phyloP scores from a whole-genome alignment of 2,329 filamentous ascomycete species.

The Aspergillus sp. region DNA sequence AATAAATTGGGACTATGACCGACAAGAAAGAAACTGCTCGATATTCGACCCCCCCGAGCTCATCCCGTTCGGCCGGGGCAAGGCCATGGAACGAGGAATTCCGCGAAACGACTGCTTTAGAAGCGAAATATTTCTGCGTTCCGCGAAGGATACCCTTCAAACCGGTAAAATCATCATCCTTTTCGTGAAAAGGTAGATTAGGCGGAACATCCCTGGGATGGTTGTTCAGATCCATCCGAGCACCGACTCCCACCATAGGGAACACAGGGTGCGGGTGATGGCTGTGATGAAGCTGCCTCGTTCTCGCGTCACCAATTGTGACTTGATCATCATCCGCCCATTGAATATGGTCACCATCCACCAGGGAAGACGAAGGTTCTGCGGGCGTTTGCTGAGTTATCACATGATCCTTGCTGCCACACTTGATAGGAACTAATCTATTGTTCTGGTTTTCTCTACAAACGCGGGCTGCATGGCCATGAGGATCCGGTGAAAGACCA shows the following conservation, averaged over 20 bases:
- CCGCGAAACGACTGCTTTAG: conserved; percentile 30
- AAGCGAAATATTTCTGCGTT: conserved; percentile 24
- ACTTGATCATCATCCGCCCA: conserved; percentile 27
- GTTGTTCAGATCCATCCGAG: conserved; percentile 26
- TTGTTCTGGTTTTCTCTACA: neutral
- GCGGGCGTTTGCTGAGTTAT: conserved; percentile 1
- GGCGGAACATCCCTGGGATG: conserved; percentile 23
- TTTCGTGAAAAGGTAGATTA: conserved; percentile 10
- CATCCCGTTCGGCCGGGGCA: conserved; percentile 35
- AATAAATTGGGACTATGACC: conserved; percentile 38
- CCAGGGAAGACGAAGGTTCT: neutral
- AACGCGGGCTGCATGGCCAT: neutral
- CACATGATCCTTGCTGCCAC: conserved; percentile 2
- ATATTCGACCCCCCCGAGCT: conserved; percentile 38
- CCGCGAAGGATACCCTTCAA: conserved; percentile 19
- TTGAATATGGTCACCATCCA: conserved; percentile 9
- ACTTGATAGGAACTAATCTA: neutral
- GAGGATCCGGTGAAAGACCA: neutral
- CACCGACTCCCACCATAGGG: conserved; percentile 29
- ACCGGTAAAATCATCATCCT: conserved; percentile 11
- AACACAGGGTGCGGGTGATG: conserved; percentile 23
- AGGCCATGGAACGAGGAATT: conserved; percentile 46
- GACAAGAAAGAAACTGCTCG: conserved; percentile 30
- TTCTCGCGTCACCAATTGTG: conserved; percentile 14
- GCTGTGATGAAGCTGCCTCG: conserved; percentile 15